Evolutionary conservation across 345 rosid genomes (phyloP), one percentile per base, ranked within the genome.

Genomic region (Populus simonii): DNA sequence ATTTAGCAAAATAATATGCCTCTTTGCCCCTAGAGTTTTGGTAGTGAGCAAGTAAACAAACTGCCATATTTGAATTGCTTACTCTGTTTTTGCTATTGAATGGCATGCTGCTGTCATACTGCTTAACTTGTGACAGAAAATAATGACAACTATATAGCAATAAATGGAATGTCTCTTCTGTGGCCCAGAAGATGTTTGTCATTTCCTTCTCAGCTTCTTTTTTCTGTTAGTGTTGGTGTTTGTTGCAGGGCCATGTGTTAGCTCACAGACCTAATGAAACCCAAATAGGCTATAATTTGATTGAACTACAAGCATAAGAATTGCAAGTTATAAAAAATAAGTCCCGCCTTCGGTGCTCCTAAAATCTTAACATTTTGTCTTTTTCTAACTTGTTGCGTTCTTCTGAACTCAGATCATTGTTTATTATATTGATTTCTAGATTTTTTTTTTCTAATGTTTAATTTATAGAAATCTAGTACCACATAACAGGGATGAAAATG

Each of bases 21-120:
- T 18, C 55, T 22, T 66, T 73, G 63, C 38, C 68, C 13, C 22
- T 70, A 27, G 62, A 86, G 7, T 51, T 25, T 77, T 65, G 22
- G 5, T 69, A 65, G 65, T 23, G 38, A 73, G 18, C 68, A 59
- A 61, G 75, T 33, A 23, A 70, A 38, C n/a, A 7, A 74, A 59
- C 51, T 77, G 25, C 51, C 38, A 61, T 75, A 43, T 7, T 18
- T 27, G 67, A 27, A 66, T 79, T 65, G 11, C 15, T 22, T 73
- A 25, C 45, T 65, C 65, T 70, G 59, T 59, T 59, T 66, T 66
- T 74, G 23, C 71, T 38, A 8, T 31, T n/a, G 55, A 75, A 68
- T 72, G 61, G 75, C 66, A 53, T 75, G 74, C 53, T 70, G 45
- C 63, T 45, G 53, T 6, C 53, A 59, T 53, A 29, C 55, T 33